A percentile compares a stretch with the other conserved stretches of the same genome.
Evolutionary conservation across 1,284 basidiomycete genomes (phyloP).

Genomic region (Fomitopsis palustris): DNA sequence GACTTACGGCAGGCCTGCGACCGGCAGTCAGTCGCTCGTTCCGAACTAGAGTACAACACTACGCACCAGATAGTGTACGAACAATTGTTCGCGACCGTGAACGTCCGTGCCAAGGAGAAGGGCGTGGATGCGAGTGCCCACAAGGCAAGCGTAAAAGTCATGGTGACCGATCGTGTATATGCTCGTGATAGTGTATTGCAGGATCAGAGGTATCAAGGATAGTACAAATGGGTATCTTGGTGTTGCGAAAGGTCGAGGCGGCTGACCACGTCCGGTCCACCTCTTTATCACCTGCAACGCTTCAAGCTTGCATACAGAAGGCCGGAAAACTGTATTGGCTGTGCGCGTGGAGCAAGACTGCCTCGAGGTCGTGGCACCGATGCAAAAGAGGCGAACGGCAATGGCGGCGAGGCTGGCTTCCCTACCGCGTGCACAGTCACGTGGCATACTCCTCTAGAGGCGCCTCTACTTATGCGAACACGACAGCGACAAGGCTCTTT

Average conservation of each 20-base stretch:
- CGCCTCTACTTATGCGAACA: no score
- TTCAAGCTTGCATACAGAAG: background rate
- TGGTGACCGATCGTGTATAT: background rate
- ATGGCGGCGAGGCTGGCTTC: no score
- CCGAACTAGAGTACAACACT: background rate
- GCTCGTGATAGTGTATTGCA: background rate
- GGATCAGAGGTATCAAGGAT: no score
- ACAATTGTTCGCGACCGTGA: slow-evolving; percentile 31
- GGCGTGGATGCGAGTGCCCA: background rate
- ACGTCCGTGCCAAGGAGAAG: slow-evolving; percentile 14
- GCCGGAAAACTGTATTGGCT: background rate
- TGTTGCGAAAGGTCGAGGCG: background rate
- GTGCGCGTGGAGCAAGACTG: background rate
- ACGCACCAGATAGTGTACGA: slow-evolving; percentile 34
- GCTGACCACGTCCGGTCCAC: background rate
- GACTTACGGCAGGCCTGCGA: slow-evolving; percentile 27
- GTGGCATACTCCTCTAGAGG: no score
- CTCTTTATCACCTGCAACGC: background rate
- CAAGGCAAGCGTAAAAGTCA: background rate
- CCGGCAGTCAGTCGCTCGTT: background rate
- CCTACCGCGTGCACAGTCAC: no score
- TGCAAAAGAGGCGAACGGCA: background rate
- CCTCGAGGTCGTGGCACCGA: background rate
- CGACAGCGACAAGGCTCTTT: no score
- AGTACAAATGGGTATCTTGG: background rate